These are phyloP conservation scores for Diaporthe ampelina DNA, from an alignment of 2,329 filamentous ascomycete species.

Conservation along the genomic window DNA sequence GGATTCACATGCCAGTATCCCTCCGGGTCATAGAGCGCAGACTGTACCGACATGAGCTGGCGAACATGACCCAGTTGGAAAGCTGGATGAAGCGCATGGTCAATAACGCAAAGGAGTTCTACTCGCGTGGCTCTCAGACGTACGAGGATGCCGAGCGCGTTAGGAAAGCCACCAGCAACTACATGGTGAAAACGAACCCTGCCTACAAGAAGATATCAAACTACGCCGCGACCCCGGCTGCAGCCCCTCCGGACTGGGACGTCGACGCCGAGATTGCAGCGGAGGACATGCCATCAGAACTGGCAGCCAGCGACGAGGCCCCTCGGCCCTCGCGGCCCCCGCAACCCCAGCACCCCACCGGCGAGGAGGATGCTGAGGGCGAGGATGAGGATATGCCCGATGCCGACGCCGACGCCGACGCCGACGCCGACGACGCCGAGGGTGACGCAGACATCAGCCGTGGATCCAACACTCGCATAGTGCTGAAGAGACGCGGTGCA, in stretches of 20 bases:
- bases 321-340: conserved; percentile 28
- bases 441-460: conserved; percentile 47
- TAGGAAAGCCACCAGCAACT: conserved; percentile 87
- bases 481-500: conserved; percentile 43
- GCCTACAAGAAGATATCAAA: conserved; percentile 77
- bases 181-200: conserved; percentile 89
- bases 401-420: conserved; percentile 49
- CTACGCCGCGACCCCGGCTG: conserved; percentile 81
- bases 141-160: conserved; percentile 90
- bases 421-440: conserved; percentile 46
- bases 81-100: conserved; percentile 91
- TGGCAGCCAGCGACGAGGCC: conserved; percentile 27
- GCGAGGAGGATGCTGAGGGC: conserved; percentile 44
- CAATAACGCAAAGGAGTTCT: conserved; percentile 87
- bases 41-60: conserved; percentile 77
- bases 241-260: conserved; percentile 71
- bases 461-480: conserved; percentile 41
- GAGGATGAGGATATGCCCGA: conserved; percentile 48
- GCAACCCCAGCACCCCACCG: conserved; percentile 28
- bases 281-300: conserved; percentile 37
- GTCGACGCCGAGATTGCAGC: conserved; percentile 35
- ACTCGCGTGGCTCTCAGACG: conserved; percentile 77
- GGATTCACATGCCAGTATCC: conserved; percentile 83
- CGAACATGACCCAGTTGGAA: conserved; percentile 80
- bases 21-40: conserved; percentile 83